phyloP scores from a whole-genome alignment of 2,329 filamentous ascomycete genomes.

The Ciborinia camelliae region DNA sequence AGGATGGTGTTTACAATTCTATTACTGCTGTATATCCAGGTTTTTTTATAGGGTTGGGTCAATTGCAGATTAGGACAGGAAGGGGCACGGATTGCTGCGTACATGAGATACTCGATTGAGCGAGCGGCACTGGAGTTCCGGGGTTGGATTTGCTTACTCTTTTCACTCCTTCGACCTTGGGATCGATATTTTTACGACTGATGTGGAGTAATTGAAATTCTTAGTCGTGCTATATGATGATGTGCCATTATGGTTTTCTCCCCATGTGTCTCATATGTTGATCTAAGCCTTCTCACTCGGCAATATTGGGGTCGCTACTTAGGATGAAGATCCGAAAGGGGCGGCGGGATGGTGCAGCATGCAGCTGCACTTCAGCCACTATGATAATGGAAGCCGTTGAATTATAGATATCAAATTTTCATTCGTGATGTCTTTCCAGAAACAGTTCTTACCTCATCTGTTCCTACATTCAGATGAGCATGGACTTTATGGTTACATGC shows the following conservation, averaged over 20 bases:
- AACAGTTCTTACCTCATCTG: no score
- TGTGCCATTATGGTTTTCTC: not conserved
- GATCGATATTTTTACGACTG: constrained; percentile 8
- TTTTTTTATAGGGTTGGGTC: constrained; percentile 23
- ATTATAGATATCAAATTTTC: not conserved
- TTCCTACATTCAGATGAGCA: no score
- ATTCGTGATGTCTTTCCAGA: no score
- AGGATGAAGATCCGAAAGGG: no score
- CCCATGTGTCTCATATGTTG: no score
- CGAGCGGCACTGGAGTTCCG: constrained; percentile 13
- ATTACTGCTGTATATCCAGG: constrained; percentile 32
- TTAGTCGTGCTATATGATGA: not conserved
- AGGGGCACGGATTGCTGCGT: constrained; percentile 21
- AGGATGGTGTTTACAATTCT: constrained; percentile 9
- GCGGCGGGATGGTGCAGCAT: not conserved
- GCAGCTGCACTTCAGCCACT: not conserved
- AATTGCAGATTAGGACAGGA: constrained; percentile 19
- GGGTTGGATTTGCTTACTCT: constrained; percentile 4
- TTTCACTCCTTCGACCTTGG: not conserved
- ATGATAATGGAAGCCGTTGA: not conserved
- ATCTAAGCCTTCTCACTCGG: no score
- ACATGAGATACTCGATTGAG: constrained; percentile 22
- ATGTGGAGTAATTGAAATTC: constrained; percentile 12
- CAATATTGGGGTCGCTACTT: not conserved
- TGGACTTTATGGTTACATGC: no score